Evolutionary conservation across 2,329 filamentous ascomycete genomes (phyloP).

Genomic region (Emergomyces pasteurianus): DNA sequence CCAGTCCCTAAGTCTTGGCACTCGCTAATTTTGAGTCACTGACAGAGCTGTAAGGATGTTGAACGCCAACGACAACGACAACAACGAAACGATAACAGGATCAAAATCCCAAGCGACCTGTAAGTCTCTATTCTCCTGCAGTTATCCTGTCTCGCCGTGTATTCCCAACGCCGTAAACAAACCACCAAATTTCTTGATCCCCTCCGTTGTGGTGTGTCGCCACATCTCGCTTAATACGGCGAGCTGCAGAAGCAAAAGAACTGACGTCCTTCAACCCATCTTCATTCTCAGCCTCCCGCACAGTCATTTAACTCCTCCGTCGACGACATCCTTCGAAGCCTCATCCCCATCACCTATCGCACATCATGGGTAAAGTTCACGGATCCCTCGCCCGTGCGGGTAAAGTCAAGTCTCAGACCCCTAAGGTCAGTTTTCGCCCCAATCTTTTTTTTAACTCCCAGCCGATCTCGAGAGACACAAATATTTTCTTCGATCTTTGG

Average conservation of each 20-base stretch:
- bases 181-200: not conserved
- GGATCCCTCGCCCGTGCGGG: conserved; percentile 50
- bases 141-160: not conserved
- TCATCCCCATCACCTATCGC: conserved; percentile 3
- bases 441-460: not conserved
- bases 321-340: conserved; percentile 3
- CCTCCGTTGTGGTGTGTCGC: not conserved
- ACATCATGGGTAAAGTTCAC: conserved; percentile 84
- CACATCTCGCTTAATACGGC: not conserved
- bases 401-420: conserved; percentile 70
- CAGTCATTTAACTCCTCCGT: not conserved
- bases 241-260: not conserved
- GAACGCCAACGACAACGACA: not conserved
- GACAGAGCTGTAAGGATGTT: too few relatives aligned
- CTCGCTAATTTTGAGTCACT: conserved; percentile 5
- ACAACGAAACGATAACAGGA: not conserved
- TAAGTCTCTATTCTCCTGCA: not conserved
- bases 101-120: not conserved
- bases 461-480: not conserved
- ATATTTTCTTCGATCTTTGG: not conserved
- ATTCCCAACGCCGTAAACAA: not conserved
- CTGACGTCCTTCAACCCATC: not conserved
- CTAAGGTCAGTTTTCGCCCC: conserved; percentile 20
- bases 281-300: not conserved
- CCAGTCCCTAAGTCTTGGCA: conserved; percentile 1